Base-by-base conservation (phyloP, 108 stramenopile species). In the Chaetoceros muelleri region DNA sequence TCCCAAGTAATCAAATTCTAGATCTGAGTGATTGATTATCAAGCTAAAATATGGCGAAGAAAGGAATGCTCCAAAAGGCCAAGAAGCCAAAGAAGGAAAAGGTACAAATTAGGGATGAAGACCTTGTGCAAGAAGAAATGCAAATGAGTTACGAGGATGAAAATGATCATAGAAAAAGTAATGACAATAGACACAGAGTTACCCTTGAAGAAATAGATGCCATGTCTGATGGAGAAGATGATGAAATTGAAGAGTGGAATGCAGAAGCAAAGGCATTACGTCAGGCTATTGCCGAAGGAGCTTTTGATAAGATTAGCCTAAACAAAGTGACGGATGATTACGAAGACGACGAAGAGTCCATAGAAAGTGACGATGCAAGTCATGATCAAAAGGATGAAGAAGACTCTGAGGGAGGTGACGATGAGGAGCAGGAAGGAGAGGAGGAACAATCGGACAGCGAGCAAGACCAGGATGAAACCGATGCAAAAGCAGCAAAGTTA, bases 241-340 rank as follows among this genome's bases (percentile, higher is more conserved):
- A 78, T 19, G 64, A 75, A 26, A 69, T 55, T 22, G 71, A 74
- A 69, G 66, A 67, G 18, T 71, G 66, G 74, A 74, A 69, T 7
- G 74, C 64, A 17, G 77, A 82, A 62, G 82, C 85, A 1, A 57
- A 52, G 52, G 69, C 73, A 24, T 59, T 93, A 34, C 70, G 73
- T 19, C 51, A 73, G 50, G 63, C 63, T 30, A 79, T 73, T 56
- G 53, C 63, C 30, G 63, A 64, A 34, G 73, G 74, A 18, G 67
- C 67, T 10, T 70, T 74, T 58, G 73, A 77, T 48, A 31, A 72
- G 1, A 34, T 80, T 40, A 53, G 3, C 1, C 25, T 76, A 25
- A 55, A 46, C 24, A 45, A 24, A 44, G 28, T 61, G 47, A 65
- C 56, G 23, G 40, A 70, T 30, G 49, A 58, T 1, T 49, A 53